phyloP scores from a whole-genome alignment of 139 green algal genomes.

The Closterium sp. region DNA sequence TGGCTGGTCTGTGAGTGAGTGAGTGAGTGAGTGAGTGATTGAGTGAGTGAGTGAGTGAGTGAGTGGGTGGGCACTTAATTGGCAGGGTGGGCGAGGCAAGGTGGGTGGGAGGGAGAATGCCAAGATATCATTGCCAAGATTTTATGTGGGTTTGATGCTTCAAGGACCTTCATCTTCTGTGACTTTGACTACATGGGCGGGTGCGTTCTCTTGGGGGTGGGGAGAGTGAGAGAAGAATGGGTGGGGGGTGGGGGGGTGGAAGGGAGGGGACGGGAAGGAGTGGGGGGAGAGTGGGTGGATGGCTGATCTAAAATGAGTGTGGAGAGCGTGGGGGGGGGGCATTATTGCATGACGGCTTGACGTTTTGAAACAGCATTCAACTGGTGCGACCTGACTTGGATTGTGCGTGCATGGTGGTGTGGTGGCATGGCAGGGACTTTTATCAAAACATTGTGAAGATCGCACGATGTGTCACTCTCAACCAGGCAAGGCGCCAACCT shows the following conservation, averaged over 20 bases:
- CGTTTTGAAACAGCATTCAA: neutral
- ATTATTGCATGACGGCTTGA: neutral
- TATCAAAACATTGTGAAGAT: slow-evolving; percentile 92
- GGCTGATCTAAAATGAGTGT: no score
- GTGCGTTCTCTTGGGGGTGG: slow-evolving; percentile 79
- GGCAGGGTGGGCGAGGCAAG: no score
- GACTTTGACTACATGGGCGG: slow-evolving; percentile 91
- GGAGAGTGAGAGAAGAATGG: no score
- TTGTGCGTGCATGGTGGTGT: neutral
- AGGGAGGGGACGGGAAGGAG: neutral
- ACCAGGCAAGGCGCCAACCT: slow-evolving; percentile 67
- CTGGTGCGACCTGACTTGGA: no score
- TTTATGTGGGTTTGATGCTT: no score
- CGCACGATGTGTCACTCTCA: slow-evolving; percentile 84
- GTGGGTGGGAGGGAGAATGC: no score
- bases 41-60: no score
- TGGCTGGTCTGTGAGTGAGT: slow-evolving; percentile 96
- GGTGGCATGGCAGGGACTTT: slow-evolving; percentile 63
- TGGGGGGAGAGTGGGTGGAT: no score
- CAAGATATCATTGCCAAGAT: no score
- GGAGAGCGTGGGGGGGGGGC: no score
- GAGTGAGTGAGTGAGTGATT: slow-evolving; percentile 41
- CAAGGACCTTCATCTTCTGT: slow-evolving; percentile 89
- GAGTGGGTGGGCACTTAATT: neutral
- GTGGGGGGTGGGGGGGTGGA: slow-evolving; percentile 79